Conservation (phyloP, 495 filamentous ascomycete genomes). For the Aspergillus incahuasiensis region DNA sequence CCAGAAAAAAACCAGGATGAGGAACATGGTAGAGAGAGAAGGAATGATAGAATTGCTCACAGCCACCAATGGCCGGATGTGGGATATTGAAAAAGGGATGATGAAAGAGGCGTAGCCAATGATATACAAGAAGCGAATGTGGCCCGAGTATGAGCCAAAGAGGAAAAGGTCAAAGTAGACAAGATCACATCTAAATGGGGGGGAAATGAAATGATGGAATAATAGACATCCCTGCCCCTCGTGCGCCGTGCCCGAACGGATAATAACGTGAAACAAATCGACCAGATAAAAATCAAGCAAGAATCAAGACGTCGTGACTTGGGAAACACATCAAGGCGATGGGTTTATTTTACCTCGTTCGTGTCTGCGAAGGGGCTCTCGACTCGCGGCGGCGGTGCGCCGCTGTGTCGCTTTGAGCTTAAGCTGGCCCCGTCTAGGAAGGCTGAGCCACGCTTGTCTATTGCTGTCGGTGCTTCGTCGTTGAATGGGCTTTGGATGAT, state of each 20-base stretch:
- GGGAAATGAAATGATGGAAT: not conserved
- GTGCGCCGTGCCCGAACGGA: conserved; percentile 9
- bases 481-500: conserved; percentile 55
- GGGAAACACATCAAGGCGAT: not conserved
- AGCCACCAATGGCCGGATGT: not conserved
- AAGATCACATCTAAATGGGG: conserved; percentile 15
- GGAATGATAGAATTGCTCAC: not conserved
- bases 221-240: not conserved
- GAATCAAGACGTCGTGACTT: conserved; percentile 12
- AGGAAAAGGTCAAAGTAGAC: not conserved
- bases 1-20: not conserved
- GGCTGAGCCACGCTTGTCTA: conserved; percentile 15
- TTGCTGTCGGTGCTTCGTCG: conserved; percentile 39
- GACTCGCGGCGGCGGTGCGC: conserved; percentile 27
- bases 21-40: not conserved
- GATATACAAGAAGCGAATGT: conserved; percentile 16
- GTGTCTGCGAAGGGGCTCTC: conserved; percentile 45
- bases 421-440: conserved; percentile 21
- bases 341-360: conserved; percentile 55
- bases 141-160: not conserved
- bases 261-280: conserved; percentile 1
- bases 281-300: not conserved
- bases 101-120: conserved; percentile 14
- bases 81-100: not conserved
- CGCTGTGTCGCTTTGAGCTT: conserved; percentile 25